Percentiles rank a stretch among this genome's conserved stretches.
phyloP scores from a whole-genome alignment of 352 stramenopile genomes.

The Pythium rhizo-oryzae region DNA sequence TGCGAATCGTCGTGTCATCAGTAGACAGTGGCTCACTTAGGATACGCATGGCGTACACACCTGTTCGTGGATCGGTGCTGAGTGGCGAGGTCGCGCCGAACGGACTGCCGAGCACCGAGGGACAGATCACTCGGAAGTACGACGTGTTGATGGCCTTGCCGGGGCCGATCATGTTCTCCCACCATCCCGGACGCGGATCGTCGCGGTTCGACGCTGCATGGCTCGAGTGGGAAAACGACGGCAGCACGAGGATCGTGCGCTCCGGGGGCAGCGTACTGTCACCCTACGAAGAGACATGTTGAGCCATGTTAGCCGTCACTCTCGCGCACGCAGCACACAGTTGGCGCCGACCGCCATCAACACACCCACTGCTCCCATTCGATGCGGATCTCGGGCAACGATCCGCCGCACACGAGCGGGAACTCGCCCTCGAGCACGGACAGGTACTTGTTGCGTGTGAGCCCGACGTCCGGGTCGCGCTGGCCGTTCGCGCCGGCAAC shows the following conservation, averaged over 20 bases:
- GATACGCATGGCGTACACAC: not conserved
- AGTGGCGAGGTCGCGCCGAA: conserved; percentile 84
- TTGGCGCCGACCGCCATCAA: not conserved
- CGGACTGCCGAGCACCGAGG: conserved; percentile 82
- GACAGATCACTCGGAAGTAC: conserved; percentile 87
- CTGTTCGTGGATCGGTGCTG: conserved; percentile 58
- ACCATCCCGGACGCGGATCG: conserved; percentile 82
- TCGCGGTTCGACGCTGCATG: conserved; percentile 83
- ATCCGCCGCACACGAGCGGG: conserved; percentile 52
- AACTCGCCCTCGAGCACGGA: conserved; percentile 69
- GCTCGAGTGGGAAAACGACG: conserved; percentile 88
- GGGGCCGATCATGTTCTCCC: conserved; percentile 88
- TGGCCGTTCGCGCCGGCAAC: conserved; percentile 35
- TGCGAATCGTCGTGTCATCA: not conserved
- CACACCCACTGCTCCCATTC: conserved; percentile 83
- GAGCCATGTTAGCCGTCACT: not conserved
- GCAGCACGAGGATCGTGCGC: conserved; percentile 81
- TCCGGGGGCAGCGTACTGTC: conserved; percentile 68
- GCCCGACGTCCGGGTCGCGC: conserved; percentile 28
- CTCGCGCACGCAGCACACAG: no score
- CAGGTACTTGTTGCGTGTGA: conserved; percentile 77
- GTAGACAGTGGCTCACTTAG: not conserved
- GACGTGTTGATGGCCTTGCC: conserved; percentile 89
- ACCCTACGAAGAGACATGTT: conserved; percentile 31
- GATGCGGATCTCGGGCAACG: conserved; percentile 60